Evolutionary conservation across 192 early-diverging fungal species (phyloP), one percentile per base, ranked within the genome.

Genomic region (Coemansia sp.): DNA sequence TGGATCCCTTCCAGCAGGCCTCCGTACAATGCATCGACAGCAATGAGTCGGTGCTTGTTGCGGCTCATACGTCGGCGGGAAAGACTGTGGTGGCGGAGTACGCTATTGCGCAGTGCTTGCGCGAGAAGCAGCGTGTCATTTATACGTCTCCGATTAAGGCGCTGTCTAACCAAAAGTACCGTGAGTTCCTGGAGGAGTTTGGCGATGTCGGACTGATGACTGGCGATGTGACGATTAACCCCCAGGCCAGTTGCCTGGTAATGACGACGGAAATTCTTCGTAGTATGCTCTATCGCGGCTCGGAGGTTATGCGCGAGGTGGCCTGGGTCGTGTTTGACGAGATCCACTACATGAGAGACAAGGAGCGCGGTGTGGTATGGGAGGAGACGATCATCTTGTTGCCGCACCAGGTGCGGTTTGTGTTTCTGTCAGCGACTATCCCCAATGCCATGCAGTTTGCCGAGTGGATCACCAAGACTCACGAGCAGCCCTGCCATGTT

Each of bases 71-170:
- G 1, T 94, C 92, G 41, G 97, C 97, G 15, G 97, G 97, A 63
- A 99, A 99, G 74, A 99, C 97, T 0, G 97, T 99, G 3, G 93
- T 99, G 29, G 97, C 97, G n/a, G 97, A 99, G 73, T 99, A 98
- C 77, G 97, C 97, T 0, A 99, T 99, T 72, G 97, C 95, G 0
- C 91, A 92, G 40, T 86, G 88, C 69, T 73, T 98, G 76, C 86
- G 85, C 37, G 80, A 91, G 65, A 97, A 96, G 80, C 95, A 97
- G 80, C 85, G 94, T 15, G 97, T 97, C 29, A 96, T 98, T 66
- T 98, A 98, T 65, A 98, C 97, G 20, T 90, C 87, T 72, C 97
- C 97, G 6, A 99, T 99, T 83, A 99, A 99, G 85, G 95, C 97
- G 10, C 83, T 99, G 69, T 95, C 93, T 61, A 99, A 99, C 74